phyloP scores from a whole-genome alignment of 306 rosid genomes.

The Pyrus bretschneideri region DNA sequence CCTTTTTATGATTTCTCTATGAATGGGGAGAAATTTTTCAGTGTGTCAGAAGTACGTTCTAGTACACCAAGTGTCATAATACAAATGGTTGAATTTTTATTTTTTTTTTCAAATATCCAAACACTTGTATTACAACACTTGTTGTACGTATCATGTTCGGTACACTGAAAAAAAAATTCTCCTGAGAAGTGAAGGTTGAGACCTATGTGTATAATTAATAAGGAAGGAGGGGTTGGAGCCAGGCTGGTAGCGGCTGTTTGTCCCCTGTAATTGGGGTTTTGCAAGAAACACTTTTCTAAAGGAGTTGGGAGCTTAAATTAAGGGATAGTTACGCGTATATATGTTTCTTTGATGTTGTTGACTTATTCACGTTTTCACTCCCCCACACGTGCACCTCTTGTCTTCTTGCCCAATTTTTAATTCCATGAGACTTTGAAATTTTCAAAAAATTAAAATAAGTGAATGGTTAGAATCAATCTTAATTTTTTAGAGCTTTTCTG shows the following conservation, averaged over 20 bases:
- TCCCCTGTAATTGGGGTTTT: conserved; percentile 35
- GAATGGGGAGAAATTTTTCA: too few relatives aligned
- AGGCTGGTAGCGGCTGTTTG: conserved; percentile 50
- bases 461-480: neutral
- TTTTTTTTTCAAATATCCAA: too few relatives aligned
- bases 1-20: too few relatives aligned
- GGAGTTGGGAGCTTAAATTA: conserved; percentile 17
- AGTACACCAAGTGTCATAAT: too few relatives aligned
- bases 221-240: conserved; percentile 10
- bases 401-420: neutral
- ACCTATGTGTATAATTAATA: too few relatives aligned
- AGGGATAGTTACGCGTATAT: conserved; percentile 4
- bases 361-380: conserved; percentile 26
- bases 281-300: conserved; percentile 16
- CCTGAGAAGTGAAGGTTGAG: too few relatives aligned
- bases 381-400: conserved; percentile 16
- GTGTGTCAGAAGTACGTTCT: too few relatives aligned
- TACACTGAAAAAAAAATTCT: too few relatives aligned
- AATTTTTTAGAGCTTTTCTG: too few relatives aligned
- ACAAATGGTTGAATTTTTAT: too few relatives aligned
- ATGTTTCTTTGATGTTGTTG: conserved; percentile 8
- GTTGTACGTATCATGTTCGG: too few relatives aligned
- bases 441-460: neutral
- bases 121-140: too few relatives aligned
- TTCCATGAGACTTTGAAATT: neutral